Base-by-base conservation (phyloP, 108 stramenopile genomes). In the Schizochytrium sp. region DNA sequence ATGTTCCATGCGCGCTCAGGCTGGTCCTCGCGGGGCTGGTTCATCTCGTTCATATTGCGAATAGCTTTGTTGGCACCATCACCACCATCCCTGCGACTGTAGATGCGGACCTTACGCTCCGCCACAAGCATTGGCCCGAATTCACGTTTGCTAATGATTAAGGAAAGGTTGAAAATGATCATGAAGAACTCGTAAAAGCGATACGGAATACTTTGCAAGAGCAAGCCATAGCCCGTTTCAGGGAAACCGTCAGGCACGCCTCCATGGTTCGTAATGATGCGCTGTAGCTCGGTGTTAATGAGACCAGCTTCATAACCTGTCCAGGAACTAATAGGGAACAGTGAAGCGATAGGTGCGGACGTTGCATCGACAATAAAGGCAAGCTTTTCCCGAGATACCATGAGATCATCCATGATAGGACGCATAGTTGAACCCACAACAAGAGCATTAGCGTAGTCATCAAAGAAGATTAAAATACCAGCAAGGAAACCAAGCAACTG, bases 51-150 rank as follows among this genome's bases (percentile, higher is more conserved):
- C 83, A 83, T 72, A 15, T 53, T 58, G 53, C 89, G 88, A 28
- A 42, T 49, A 13, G 55, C 90, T 41, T 56, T 89, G 40, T 73
- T 76, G 15, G 60, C 89, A n/a, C 94, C 94, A 28, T 89, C 90
- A 44, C 95, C 95, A 58, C 95, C 95, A 91, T 95, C 94, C 0
- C 93, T 93, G 4, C 92, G 89, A 41, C 93, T 91, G 88, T 94
- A 95, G 13, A 95, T 91, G 49, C 90, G 91, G n/a, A 90, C 93
- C 53, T 90, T 83, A 19, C 95, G 90, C 83, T 96, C 95, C 12
- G 95, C 94, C 56, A 95, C 72, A 10, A 95, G 89, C 95, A 96
- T 94, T 12, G 95, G 93, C 38, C 95, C 95, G 46, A 91, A 92
- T 56, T 94, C 95, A 46, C 95, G 92, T 12, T 87, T 91, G 56